Evolutionary conservation across 176 grass and related monocot species (phyloP), one percentile per base, ranked within the genome.

Genomic region (Tillandsia fasciculata): DNA sequence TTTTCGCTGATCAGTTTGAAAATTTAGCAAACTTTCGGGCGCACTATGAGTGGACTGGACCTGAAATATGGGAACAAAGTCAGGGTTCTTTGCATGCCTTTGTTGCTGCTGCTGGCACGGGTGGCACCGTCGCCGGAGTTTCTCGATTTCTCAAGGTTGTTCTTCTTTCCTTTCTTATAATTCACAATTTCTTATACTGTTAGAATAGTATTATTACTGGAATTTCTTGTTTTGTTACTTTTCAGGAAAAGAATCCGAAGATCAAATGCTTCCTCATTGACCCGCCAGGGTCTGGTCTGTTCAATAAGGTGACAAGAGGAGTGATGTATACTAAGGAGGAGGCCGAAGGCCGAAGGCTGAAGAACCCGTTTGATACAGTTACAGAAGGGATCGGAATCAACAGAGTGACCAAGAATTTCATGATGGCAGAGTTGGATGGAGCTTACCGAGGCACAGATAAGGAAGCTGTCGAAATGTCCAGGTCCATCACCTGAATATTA

Each of bases 311-410:
- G 50, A 93, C 81, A 48, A 89, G 94, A 87, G 89, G 89, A 68
- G 86, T 93, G 50, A 93, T 93, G 94, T 90, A 97, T 76, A 86
- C 94, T 23, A 97, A 90, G 79, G 94, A 97, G 76, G 94, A 97
- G 76, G 87, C 94, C 49, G 94, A 97, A 77, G 89, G 94, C 0
- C 88, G 88, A 68, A 87, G 94, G 74, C 84, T 93, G 48, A 97
- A 90, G 82, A 87, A 93, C 76, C 94, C 94, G 73, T 97, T 97
- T 51, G 94, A 93, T 59, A 97, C 94, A 66, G 75, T 97, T 63
- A 97, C 94, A 18, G 89, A 97, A 97, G 94, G 94, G 68, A 93
- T 97, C 12, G 89, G 94, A 76, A 97, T 97, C 70, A 97, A 97
- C 76, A 90, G 94, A 80, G 69, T 97, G 17, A 93, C 89, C 51